Base-by-base conservation (phyloP, 768 basidiomycete genomes). In the Xerocomellus chrysenteron region DNA sequence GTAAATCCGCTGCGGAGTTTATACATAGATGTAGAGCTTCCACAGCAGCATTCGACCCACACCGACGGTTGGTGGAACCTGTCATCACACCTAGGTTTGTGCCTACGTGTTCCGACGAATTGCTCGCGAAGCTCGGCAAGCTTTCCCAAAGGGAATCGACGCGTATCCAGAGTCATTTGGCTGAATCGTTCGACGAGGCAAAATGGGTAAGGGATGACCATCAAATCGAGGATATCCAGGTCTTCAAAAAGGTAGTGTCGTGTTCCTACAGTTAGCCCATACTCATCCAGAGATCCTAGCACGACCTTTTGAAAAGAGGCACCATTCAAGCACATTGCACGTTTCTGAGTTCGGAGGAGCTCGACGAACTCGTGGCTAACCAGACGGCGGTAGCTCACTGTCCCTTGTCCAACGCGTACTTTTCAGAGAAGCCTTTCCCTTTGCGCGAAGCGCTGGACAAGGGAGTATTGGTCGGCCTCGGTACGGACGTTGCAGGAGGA, bases 251-350 rank as follows among this genome's bases (percentile, higher is more conserved):
- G 62, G 92, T 88, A 68, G 56, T 14, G 19, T 19, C 52, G 32
- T 47, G 54, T 50, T 42, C 48, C 10, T 47, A 44, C 40, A 33
- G 28, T n/a, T 12, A 49, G 7, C 5, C 10, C 45, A 39, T 44
- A 19, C 55, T 68, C 51, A 69, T 46, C 42, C 1, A 43, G 59
- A 32, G 13, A 30, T 52, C 39, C 39, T 69, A 92, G 90, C 63
- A 77, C 61, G 72, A 75, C 8, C 78, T 94, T 5, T 73, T 93
- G 47, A 86, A 84, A 1, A 65, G 77, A 2, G 80, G 80, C 14
- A 88, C 91, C 0, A 70, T 94, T 13, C 90, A 93, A 76, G 93
- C 92, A 0, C 94, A 95, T 68, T 95, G 93, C 73, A 96, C 94
- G 2, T 93, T 88, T 72, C 78, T 94, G 33, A 67, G 74, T n/a